Evolutionary conservation across 176 grass and related monocot species (phyloP), one percentile per base, ranked within the genome.

Genomic region (Oryza meridionalis): DNA sequence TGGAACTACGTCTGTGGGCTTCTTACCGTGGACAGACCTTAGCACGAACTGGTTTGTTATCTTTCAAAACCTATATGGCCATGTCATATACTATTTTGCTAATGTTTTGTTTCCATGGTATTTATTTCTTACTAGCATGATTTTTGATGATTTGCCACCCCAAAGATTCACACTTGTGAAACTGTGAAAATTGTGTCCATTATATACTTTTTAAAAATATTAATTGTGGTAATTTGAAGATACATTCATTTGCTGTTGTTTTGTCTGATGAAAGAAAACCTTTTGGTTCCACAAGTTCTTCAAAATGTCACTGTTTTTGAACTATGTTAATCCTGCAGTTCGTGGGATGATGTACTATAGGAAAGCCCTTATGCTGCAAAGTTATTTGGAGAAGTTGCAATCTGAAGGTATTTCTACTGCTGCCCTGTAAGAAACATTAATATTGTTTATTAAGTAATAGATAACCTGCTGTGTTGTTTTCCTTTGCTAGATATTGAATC

Each of bases 301-400:
- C 2, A 51, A 63, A 13, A 12, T 45, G 65, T 42, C 40, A 72
- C 15, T 27, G 11, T 31, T 32, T 32, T 46, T 65, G 46, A 82
- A 70, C 76, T 82, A 17, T 71, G 31, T 72, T 73, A 33, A 53
- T 47, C 24, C 46, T 92, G 76, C 83, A 97, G 95, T 97, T 64
- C 95, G 92, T 77, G 95, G 95, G 21, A 97, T 97, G 95, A 97
- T 97, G 95, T 97, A 97, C 84, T 97, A 97, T 15, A 92, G 95
- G 71, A 97, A 97, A 77, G 95, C 95, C 63, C 92, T 97, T 73
- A 94, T 97, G 92, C 82, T 97, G 58, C 95, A 97, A 82, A 97
- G 76, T 84, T 92, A 97, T 89, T 83, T 94, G 83, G 95, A 97
- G 88, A 94, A 83, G 77, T 79, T 87, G 67, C 82, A 77, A 53